Conservation (phyloP, 2,329 filamentous ascomycete species). For the Dothideomycetidae sp. region DNA sequence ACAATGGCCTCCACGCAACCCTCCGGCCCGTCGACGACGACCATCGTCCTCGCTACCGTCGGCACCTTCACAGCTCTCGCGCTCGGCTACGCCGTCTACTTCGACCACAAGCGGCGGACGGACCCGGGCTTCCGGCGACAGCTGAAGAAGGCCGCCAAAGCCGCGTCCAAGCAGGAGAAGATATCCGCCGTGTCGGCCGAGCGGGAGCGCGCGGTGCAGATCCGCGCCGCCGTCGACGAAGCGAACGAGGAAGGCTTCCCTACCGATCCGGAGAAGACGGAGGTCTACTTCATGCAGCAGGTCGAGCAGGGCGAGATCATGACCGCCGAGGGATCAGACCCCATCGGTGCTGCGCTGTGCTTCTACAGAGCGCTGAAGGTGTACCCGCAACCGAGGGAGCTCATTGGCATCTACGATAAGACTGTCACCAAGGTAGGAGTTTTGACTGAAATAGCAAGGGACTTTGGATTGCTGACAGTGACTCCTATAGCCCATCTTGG, state of each 20-base stretch:
- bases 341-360: conserved; percentile 73
- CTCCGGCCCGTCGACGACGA: conserved; percentile 37
- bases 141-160: conserved; percentile 60
- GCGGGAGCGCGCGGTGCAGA: conserved; percentile 54
- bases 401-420: conserved; percentile 97
- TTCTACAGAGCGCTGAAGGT: conserved; percentile 99
- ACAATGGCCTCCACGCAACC: conserved; percentile 23
- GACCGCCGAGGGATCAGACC: conserved; percentile 59
- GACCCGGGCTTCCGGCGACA: conserved; percentile 49
- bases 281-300: conserved; percentile 93
- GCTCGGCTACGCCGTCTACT: conserved; percentile 52
- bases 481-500: conserved; percentile 61
- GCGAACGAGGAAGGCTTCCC: conserved; percentile 90
- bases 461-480: conserved; percentile 10
- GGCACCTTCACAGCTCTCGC: conserved; percentile 45
- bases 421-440: conserved; percentile 78
- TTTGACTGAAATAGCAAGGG: background rate
- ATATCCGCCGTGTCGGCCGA: conserved; percentile 53
- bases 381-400: conserved; percentile 81
- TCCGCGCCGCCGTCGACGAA: conserved; percentile 61
- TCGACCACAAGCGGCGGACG: conserved; percentile 50
- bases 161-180: conserved; percentile 55
- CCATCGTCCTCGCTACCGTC: conserved; percentile 42
- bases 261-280: conserved; percentile 76
- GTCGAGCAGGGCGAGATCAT: conserved; percentile 78